Evolutionary conservation across 2,329 filamentous ascomycete genomes (phyloP).

Genomic region (Parastagonospora nodorum): DNA sequence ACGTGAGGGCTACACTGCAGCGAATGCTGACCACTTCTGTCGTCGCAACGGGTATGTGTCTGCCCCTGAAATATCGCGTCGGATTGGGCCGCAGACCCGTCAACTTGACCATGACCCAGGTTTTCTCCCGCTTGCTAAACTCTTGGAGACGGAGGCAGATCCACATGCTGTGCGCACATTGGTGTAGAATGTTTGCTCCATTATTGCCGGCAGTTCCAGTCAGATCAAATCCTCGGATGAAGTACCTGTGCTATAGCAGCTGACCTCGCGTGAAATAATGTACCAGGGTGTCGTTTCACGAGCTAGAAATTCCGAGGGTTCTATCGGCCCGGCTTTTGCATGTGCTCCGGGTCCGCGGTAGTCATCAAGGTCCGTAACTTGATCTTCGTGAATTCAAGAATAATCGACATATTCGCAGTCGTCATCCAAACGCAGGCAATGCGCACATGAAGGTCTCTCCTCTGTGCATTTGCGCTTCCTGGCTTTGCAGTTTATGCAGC

Average conservation of each 20-base stretch:
- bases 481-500: conserved; percentile 35
- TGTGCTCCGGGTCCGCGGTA: too few relatives aligned
- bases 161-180: neutral
- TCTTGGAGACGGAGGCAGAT: neutral
- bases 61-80: neutral
- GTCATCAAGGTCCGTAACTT: too few relatives aligned
- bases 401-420: conserved; percentile 34
- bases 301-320: too few relatives aligned
- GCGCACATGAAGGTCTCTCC: conserved; percentile 34
- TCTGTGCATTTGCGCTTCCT: conserved; percentile 40
- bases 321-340: too few relatives aligned
- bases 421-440: conserved; percentile 35
- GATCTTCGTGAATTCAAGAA: conserved; percentile 9
- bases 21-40: neutral
- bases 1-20: conserved; percentile 2
- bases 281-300: too few relatives aligned
- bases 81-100: neutral
- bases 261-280: neutral
- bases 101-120: neutral
- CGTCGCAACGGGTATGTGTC: neutral
- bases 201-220: neutral
- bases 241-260: too few relatives aligned
- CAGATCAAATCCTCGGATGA: too few relatives aligned
- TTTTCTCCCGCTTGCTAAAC: neutral
- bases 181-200: neutral